Evolutionary conservation across 495 filamentous ascomycete genomes (phyloP), one percentile per base, ranked within the genome.

Genomic region (Annulohypoxylon bovei): DNA sequence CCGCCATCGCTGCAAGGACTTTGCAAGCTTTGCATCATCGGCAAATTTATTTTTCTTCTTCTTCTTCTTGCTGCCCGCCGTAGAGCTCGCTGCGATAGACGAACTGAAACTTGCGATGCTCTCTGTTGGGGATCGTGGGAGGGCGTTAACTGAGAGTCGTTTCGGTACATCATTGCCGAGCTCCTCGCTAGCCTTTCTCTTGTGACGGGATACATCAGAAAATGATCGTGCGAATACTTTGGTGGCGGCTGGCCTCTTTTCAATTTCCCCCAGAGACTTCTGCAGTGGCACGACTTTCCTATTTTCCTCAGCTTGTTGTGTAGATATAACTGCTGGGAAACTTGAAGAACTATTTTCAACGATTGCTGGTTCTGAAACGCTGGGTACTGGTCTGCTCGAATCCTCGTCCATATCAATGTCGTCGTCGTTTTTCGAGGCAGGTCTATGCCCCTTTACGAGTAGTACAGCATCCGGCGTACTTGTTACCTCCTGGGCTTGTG

Each of bases 181-280:
- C 0, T 75, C 75, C 20, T 69, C 56, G 22, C 62, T 64, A 6
- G 62, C 59, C 14, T 68, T 62, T 35, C 72, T 75, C 50, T 75
- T 77, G 18, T 64, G 52, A 3, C 44, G 20, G 14, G 49, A 33
- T 3, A 56, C 42, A 8, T 76, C 73, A 6, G 71, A 71, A 32
- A 66, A 47, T 2, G 75, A 72, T 28, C 71, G 62, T 2, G 49
- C n/a, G 2, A 69, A 47, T 1, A 23, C 60, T 14, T 63, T 65
- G 2, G 23, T 11, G 30, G 53, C 56, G n/a, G 22, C n/a, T 62
- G 66, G 68, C 9, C 25, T 61, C 14, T 20, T 23, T n/a, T 72
- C 65, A 5, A 64, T 46, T 22, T 53, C 75, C 9, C 46, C 47
- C 30, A 70, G 57, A 5, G 70, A 70, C 50, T 50, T 62, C 28